These are phyloP conservation scores for Candida andamanensis DNA, from an alignment of 805 yeast genomes.

Conservation along the genomic window DNA sequence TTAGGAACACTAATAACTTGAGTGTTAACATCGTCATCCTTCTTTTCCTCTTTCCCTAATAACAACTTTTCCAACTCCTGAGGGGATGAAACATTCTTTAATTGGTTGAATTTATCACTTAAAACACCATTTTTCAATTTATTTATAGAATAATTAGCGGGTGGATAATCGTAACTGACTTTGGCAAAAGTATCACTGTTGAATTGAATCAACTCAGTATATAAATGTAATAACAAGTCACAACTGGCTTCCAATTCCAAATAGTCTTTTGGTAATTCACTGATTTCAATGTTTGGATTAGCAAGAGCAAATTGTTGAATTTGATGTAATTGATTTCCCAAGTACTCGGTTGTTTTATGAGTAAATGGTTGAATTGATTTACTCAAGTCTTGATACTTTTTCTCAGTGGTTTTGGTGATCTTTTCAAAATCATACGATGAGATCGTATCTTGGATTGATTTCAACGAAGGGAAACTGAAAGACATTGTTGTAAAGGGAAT, in stretches of 20 bases:
- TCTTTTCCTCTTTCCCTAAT: slow-evolving; percentile 23
- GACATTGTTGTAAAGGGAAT: no score
- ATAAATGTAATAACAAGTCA: slow-evolving; percentile 57
- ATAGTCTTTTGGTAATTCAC: slow-evolving; percentile 73
- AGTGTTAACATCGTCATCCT: slow-evolving; percentile 12
- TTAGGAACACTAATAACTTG: slow-evolving; percentile 49
- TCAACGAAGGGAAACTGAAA: slow-evolving; percentile 11
- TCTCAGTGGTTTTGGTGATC: slow-evolving; percentile 32
- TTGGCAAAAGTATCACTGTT: slow-evolving; percentile 58
- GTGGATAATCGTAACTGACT: slow-evolving; percentile 79
- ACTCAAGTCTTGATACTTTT: slow-evolving; percentile 42
- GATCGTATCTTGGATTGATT: slow-evolving; percentile 35
- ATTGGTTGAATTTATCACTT: slow-evolving; percentile 51
- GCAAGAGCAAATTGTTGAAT: slow-evolving; percentile 36
- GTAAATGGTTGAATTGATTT: slow-evolving; percentile 49
- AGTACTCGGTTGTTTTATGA: slow-evolving; percentile 52
- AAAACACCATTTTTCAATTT: slow-evolving; percentile 60
- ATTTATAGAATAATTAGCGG: slow-evolving; percentile 41
- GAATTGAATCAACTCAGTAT: slow-evolving; percentile 44
- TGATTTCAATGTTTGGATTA: slow-evolving; percentile 49
- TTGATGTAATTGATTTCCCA: slow-evolving; percentile 59
- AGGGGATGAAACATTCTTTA: slow-evolving; percentile 60
- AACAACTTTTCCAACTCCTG: slow-evolving; percentile 61
- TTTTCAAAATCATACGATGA: slow-evolving; percentile 35
- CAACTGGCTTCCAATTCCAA: slow-evolving; percentile 60